Percentiles rank a stretch among this genome's conserved stretches.
phyloP scores from a whole-genome alignment of 2,329 filamentous ascomycete genomes.

The Cladosporium halotolerans region DNA sequence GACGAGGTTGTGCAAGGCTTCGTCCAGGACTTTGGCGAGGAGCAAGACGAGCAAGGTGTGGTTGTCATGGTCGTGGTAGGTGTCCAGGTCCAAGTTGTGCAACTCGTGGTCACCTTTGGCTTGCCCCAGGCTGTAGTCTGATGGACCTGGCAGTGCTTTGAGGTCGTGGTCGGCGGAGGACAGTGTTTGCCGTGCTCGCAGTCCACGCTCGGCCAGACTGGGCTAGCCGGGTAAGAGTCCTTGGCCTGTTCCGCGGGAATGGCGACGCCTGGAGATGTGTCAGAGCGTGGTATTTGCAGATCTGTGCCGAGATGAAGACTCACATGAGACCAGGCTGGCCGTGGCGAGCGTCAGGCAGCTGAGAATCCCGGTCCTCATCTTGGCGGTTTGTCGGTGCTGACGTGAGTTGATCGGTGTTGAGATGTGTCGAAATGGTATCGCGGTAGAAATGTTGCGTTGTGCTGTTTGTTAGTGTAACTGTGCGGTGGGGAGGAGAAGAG shows the following conservation, averaged over 20 bases:
- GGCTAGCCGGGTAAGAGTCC: background rate
- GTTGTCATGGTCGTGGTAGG: background rate
- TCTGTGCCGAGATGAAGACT: background rate
- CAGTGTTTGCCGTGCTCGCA: background rate
- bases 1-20: background rate
- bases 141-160: background rate
- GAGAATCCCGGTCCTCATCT: conserved; percentile 1
- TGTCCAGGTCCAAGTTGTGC: conserved; percentile 7
- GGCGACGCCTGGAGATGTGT: background rate
- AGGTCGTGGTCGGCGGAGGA: background rate
- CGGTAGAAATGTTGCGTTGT: conserved; percentile 4
- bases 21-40: background rate
- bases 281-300: background rate
- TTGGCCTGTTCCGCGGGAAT: background rate
- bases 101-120: conserved; percentile 2
- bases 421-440: background rate
- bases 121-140: background rate
- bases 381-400: background rate
- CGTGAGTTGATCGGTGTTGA: background rate
- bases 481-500: background rate
- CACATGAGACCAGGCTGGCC: background rate
- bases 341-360: background rate
- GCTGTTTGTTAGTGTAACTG: conserved; percentile 1
- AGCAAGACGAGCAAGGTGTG: background rate
- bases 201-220: background rate